Evolutionary conservation across 2,329 filamentous ascomycete genomes (phyloP).

Genomic region (Xylariomycetidae sp.): DNA sequence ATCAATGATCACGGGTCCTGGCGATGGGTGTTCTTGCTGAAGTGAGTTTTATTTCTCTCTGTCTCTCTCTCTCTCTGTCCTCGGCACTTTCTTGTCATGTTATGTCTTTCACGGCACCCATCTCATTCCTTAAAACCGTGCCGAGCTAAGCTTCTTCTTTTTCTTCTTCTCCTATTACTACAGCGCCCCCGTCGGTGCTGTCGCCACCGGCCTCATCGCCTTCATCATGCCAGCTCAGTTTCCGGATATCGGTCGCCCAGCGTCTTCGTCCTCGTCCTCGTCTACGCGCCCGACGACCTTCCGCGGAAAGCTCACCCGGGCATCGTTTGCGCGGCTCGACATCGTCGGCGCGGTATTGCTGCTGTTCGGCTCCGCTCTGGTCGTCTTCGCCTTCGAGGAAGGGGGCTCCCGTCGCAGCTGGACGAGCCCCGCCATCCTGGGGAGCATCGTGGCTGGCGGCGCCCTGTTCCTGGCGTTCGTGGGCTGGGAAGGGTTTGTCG

Average conservation of each 20-base stretch:
- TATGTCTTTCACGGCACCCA: too few species aligned
- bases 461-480: slow-evolving; percentile 22
- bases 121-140: too few species aligned
- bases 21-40: slow-evolving; percentile 44
- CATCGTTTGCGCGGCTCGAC: slow-evolving; percentile 25
- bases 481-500: too few species aligned
- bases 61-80: too few species aligned
- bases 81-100: too few species aligned
- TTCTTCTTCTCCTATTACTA: too few species aligned
- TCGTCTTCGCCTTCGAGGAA: slow-evolving; percentile 43
- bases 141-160: too few species aligned
- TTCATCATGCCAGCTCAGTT: too few species aligned
- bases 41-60: too few species aligned
- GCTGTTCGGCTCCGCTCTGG: slow-evolving; percentile 36
- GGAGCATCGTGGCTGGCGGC: slow-evolving; percentile 17
- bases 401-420: slow-evolving; percentile 38
- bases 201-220: slow-evolving; percentile 20
- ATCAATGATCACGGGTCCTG: slow-evolving; percentile 36
- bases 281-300: slow-evolving; percentile 7
- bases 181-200: slow-evolving; percentile 27
- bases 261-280: slow-evolving; percentile 20
- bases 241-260: slow-evolving; percentile 23
- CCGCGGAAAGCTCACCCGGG: slow-evolving; percentile 16
- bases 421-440: slow-evolving; percentile 34
- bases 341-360: slow-evolving; percentile 29